Evolutionary conservation across 345 rosid genomes (phyloP).

Genomic region (Aethionema arabicum): DNA sequence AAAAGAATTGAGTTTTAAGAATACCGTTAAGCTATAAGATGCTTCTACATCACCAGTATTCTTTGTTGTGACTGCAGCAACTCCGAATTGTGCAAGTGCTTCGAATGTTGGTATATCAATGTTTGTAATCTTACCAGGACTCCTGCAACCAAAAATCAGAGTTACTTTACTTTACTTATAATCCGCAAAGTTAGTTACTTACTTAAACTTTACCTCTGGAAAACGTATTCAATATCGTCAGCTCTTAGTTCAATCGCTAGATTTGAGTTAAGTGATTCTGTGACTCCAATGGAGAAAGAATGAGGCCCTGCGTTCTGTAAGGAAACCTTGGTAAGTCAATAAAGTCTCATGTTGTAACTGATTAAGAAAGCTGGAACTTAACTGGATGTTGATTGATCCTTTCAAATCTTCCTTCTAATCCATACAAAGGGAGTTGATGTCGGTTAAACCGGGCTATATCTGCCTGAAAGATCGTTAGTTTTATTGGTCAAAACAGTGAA

Average conservation of each 20-base stretch:
- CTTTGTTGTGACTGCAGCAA: constrained; percentile 64
- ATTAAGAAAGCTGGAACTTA: constrained; percentile 37
- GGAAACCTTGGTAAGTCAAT: constrained; percentile 6
- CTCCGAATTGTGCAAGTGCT: constrained; percentile 85
- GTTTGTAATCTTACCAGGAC: constrained; percentile 81
- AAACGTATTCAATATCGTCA: constrained; percentile 93
- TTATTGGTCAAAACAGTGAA: not conserved
- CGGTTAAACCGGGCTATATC: constrained; percentile 65
- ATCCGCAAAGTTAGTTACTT: not conserved
- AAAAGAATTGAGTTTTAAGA: not conserved
- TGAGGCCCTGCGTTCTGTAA: constrained; percentile 79
- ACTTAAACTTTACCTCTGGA: constrained; percentile 58
- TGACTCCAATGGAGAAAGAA: constrained; percentile 89
- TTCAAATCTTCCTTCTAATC: constrained; percentile 80
- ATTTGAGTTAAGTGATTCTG: constrained; percentile 86
- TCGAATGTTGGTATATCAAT: constrained; percentile 79
- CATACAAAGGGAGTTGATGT: constrained; percentile 71
- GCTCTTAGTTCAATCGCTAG: constrained; percentile 78
- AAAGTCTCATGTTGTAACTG: not conserved
- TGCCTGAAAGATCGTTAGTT: constrained; percentile 52
- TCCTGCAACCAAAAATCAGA: constrained; percentile 44
- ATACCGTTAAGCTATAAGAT: constrained; percentile 89
- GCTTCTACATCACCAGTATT: constrained; percentile 91
- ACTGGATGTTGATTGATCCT: constrained; percentile 97
- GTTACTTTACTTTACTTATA: not conserved